Base-by-base conservation (phyloP, 2,329 filamentous ascomycete species). In the Verticillium zaregamsianum region DNA sequence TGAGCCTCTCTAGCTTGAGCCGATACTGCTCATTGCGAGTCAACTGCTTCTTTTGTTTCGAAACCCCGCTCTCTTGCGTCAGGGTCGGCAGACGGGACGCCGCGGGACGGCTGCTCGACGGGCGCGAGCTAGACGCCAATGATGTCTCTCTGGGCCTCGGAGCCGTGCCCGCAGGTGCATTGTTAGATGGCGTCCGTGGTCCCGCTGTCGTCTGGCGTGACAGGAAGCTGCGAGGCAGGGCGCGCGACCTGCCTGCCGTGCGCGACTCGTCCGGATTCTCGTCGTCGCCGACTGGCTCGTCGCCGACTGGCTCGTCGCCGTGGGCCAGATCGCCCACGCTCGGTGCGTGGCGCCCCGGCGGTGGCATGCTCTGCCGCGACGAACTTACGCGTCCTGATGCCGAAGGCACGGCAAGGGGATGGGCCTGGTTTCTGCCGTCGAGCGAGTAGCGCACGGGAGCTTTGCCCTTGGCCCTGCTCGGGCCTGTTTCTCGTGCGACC, bases 31-130 rank as follows among this genome's bases (percentile, higher is more conserved):
- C 60, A 3, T 32, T 32, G 14, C 33, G 49, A 6, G 55, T 57
- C 39, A 57, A 52, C 28, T 49, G 55, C 55, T 59, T 60, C 35
- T 55, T 65, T 20, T 55, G 37, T 39, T 66, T 66, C 59, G 61
- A 63, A 25, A 63, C 55, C 17, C 64, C 61, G 58, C 55, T 59
- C 6, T 25, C 61, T 23, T 59, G 59, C 3, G 61, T 63, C 37
- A 61, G 60, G 5, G 35, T 49, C 12, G 33, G 20, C n/a, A 49
- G 45, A n/a, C 45, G 45, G 45, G n/a, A 49, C 3, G 45, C 45
- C n/a, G 45, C 23, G n/a, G 45, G 45, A n/a, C 45, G 45, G 45
- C 45, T 49, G 45, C n/a, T 49, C 45, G 45, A 49, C n/a, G 20
- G 45, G 45, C 20, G 45, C 8, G 45, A 49, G 3, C 45, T 20